Evolutionary conservation across 495 filamentous ascomycete species (phyloP).

Genomic region (Podospora anserina): DNA sequence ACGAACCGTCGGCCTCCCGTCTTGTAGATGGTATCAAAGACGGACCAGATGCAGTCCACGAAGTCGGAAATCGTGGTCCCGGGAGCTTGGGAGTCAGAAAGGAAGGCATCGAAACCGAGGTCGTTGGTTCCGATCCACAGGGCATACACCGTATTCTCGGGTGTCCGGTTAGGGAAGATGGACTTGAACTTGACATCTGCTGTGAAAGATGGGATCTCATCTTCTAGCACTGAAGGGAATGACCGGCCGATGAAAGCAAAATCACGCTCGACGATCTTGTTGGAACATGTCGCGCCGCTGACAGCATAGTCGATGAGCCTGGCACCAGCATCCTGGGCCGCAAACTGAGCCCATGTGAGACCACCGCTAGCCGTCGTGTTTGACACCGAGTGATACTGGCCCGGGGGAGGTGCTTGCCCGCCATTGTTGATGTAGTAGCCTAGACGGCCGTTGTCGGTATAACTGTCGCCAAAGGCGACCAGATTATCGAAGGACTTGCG

Average conservation of each 20-base stretch:
- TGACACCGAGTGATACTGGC: conserved; percentile 44
- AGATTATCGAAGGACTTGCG: conserved; percentile 30
- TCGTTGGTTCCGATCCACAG: conserved; percentile 83
- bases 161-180: conserved; percentile 49
- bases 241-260: conserved; percentile 45
- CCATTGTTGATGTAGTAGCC: conserved; percentile 57
- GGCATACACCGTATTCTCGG: conserved; percentile 62
- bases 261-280: conserved; percentile 56
- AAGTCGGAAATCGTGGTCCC: conserved; percentile 60
- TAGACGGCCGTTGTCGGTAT: conserved; percentile 66
- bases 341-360: conserved; percentile 64
- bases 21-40: conserved; percentile 57
- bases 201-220: conserved; percentile 67
- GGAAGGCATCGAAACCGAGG: conserved; percentile 59
- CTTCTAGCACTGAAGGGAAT: conserved; percentile 62
- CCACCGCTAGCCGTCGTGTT: conserved; percentile 59
- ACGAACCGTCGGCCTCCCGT: conserved; percentile 67
- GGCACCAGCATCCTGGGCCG: conserved; percentile 50
- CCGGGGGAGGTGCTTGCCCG: conserved; percentile 58
- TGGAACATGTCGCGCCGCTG: conserved; percentile 65
- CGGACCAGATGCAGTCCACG: conserved; percentile 60
- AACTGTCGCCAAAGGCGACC: conserved; percentile 67
- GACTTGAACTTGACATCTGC: conserved; percentile 54
- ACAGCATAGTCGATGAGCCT: conserved; percentile 74
- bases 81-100: conserved; percentile 57